Evolutionary conservation across 306 rosid species (phyloP).

Genomic region (Comarum palustre): DNA sequence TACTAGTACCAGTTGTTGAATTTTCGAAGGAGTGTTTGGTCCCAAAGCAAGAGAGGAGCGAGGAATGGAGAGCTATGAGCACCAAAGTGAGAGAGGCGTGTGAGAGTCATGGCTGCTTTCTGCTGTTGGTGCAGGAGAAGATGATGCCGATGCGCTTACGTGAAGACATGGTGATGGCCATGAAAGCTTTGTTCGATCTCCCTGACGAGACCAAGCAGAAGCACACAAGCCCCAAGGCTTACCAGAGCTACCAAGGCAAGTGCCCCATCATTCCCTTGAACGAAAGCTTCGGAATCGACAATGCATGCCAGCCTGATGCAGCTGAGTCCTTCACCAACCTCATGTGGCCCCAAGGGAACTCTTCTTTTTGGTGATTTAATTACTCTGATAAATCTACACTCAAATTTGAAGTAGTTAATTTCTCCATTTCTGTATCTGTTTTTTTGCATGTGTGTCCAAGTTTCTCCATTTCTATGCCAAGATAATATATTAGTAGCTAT

Average conservation of each 20-base stretch:
- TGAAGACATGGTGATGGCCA: conserved; percentile 26
- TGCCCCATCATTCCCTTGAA: conserved; percentile 23
- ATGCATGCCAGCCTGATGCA: not conserved
- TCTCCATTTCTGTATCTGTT: not conserved
- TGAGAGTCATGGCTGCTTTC: conserved; percentile 32
- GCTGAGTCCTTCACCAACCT: conserved; percentile 39
- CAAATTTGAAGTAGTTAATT: not conserved
- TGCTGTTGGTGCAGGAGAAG: conserved; percentile 17
- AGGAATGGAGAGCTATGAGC: conserved; percentile 23
- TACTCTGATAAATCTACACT: not conserved
- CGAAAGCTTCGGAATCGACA: conserved; percentile 49
- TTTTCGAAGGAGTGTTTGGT: conserved; percentile 8
- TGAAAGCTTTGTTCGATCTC: conserved; percentile 43
- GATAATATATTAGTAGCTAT: too few relatives aligned
- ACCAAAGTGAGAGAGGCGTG: conserved; percentile 31
- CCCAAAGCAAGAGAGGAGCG: conserved; percentile 3
- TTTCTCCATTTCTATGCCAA: not conserved
- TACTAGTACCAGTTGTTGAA: conserved; percentile 12
- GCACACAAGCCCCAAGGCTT: conserved; percentile 30
- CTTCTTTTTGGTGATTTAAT: conserved; percentile 34
- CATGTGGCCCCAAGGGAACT: conserved; percentile 61
- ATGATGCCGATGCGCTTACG: not conserved
- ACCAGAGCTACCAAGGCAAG: conserved; percentile 32
- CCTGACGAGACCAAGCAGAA: conserved; percentile 49
- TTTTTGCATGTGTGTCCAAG: not conserved